Base-by-base conservation (phyloP, 495 filamentous ascomycete genomes). In the Astrothelium macrocarpum region DNA sequence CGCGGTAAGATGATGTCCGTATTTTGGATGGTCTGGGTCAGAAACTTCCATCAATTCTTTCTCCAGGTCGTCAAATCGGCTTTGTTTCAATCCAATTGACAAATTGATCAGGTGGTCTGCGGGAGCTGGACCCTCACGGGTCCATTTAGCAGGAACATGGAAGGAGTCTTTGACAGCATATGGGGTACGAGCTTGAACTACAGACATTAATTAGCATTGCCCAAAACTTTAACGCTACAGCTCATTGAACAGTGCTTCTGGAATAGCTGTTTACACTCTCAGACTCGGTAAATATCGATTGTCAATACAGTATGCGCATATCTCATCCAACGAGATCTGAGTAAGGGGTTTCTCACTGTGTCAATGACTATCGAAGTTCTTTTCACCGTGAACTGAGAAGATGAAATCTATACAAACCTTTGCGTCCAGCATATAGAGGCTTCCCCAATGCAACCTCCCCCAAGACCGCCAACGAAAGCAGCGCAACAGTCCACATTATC, bases 111-210 rank as follows among this genome's bases (percentile, higher is more conserved):
- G 31, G 45, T 73, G 63, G 10, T 69, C 60, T 49, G 73, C 71
- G 1, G 80, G 74, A 0, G 82, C 80, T 25, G 77, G 73, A 61
- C 75, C 75, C 29, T 78, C 65, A n/a, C 72, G 67, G 16, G 62
- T 73, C 82, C 82, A 85, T 62, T 71, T 71, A 31, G 67, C 68
- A 23, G 82, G 82, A 10, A 79, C 77, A 62, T 68, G 62, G 63
- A 83, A 80, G 29, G 73, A 67, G 39, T 84, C 82, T 69, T 84
- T 85, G 56, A 84, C 75, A 16, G 70, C 74, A 67, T 84, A 84
- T 1, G 66, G 39, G 43, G 66, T 71, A 29, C 70, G 68, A 59
- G 71, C 60, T 59, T 56, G 49, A 10, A 28, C 49, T 56, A 56
- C 20, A 29, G 25, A 56, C 5, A 10, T 10, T 5, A 56, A 26